These are phyloP conservation scores for Bryopsis sp. DNA, from an alignment of 139 green algal genomes.

Conservation along the genomic window DNA sequence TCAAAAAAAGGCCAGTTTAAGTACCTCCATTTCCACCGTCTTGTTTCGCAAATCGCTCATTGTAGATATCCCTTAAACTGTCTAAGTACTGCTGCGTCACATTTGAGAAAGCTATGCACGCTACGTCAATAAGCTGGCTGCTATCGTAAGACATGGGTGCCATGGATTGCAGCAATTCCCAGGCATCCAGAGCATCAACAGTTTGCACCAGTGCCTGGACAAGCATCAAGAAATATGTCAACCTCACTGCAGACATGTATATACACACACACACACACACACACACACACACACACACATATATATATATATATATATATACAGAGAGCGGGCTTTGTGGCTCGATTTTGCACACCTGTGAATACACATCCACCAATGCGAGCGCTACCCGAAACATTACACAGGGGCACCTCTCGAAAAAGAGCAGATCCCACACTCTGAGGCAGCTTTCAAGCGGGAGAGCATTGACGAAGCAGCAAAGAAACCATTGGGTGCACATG, in stretches of 20 bases:
- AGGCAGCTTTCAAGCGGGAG: conserved; percentile 63
- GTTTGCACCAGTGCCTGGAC: conserved; percentile 44
- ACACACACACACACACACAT: neutral
- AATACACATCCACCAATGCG: conserved; percentile 65
- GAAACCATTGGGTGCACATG: conserved; percentile 66
- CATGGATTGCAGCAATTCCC: conserved; percentile 47
- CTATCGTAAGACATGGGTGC: conserved; percentile 46
- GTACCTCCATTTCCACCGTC: too few relatives aligned
- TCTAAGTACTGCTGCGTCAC: conserved; percentile 24
- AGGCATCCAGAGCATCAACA: conserved; percentile 36
- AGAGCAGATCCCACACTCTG: conserved; percentile 68
- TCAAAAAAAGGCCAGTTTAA: too few relatives aligned
- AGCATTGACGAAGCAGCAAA: conserved; percentile 80
- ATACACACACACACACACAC: neutral
- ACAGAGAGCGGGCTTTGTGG: too few relatives aligned
- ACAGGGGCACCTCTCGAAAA: conserved; percentile 54
- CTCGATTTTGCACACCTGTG: conserved; percentile 37
- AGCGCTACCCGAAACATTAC: conserved; percentile 66
- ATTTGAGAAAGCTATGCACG: conserved; percentile 36
- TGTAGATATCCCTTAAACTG: neutral
- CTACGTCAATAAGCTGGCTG: conserved; percentile 41
- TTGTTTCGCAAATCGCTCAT: conserved; percentile 11
- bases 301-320: neutral
- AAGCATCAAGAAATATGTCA: neutral
- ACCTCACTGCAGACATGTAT: neutral